phyloP scores from a whole-genome alignment of 306 rosid genomes.

The Cotoneaster glaucophyllus region DNA sequence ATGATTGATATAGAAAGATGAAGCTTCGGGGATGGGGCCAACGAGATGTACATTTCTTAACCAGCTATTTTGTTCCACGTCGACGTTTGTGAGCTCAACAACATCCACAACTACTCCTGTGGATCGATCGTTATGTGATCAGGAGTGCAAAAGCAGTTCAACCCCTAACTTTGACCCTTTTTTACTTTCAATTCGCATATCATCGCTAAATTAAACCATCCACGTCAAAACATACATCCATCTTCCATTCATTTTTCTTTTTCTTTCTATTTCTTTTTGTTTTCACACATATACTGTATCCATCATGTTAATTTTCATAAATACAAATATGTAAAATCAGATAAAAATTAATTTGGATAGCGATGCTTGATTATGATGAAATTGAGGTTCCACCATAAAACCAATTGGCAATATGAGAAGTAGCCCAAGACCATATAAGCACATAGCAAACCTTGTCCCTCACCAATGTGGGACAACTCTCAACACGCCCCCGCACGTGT shows the following conservation, averaged over 20 bases:
- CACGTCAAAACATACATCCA: neutral
- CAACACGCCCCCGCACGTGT: too few species aligned
- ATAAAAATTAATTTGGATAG: too few species aligned
- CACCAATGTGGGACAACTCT: too few species aligned
- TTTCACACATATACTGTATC: neutral
- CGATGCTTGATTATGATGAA: too few species aligned
- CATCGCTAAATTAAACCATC: too few species aligned
- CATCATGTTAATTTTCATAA: neutral
- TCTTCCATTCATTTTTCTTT: neutral
- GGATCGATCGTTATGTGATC: too few species aligned
- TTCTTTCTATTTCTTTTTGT: too few species aligned
- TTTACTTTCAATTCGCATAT: neutral
- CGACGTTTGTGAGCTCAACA: neutral
- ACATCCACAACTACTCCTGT: neutral
- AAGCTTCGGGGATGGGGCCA: neutral
- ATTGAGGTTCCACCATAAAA: too few species aligned
- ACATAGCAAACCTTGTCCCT: too few species aligned
- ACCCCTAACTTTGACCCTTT: slow-evolving; percentile 10
- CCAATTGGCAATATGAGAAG: too few species aligned
- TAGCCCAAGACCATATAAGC: too few species aligned
- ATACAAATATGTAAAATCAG: too few species aligned
- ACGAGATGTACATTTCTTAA: neutral
- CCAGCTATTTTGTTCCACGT: neutral
- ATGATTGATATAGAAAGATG: neutral
- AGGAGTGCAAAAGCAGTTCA: neutral